A percentile compares a stretch with the other conserved stretches of the same genome.
These are phyloP conservation scores for Coemansia sp. DNA, from an alignment of 192 early-diverging fungal genomes.

Conservation along the genomic window DNA sequence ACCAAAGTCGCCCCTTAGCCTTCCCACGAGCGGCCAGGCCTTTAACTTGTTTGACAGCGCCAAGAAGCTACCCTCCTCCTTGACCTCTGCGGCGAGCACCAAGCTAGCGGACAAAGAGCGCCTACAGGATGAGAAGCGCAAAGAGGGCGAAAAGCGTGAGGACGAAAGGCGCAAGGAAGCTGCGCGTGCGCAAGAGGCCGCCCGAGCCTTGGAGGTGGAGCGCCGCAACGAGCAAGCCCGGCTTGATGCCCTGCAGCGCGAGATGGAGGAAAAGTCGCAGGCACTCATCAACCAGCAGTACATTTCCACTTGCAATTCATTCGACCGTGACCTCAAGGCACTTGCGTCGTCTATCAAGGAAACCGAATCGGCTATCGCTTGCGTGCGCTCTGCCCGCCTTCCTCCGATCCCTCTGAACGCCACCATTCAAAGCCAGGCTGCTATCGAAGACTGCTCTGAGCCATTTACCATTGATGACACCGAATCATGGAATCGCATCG, in stretches of 20 bases:
- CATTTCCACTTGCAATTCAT: constrained; percentile 38
- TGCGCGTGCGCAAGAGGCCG: background rate
- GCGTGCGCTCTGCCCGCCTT: constrained; percentile 26
- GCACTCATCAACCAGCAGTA: constrained; percentile 41
- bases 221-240: constrained; percentile 15
- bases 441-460: constrained; percentile 15
- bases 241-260: constrained; percentile 12
- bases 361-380: constrained; percentile 23
- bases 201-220: constrained; percentile 2
- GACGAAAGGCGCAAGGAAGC: constrained; percentile 7
- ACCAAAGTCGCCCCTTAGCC: background rate
- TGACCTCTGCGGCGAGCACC: background rate
- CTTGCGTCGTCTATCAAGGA: constrained; percentile 20
- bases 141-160: constrained; percentile 5
- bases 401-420: constrained; percentile 40
- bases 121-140: background rate
- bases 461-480: constrained; percentile 41
- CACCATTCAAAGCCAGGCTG: constrained; percentile 20
- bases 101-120: background rate
- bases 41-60: background rate
- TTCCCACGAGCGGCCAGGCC: background rate
- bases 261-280: constrained; percentile 24
- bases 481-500: constrained; percentile 36
- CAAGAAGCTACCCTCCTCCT: background rate
- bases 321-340: constrained; percentile 41